Percentiles rank a stretch among this genome's conserved stretches.
Conservation (phyloP, 192 early-diverging fungal genomes). For the Podila horticola region DNA sequence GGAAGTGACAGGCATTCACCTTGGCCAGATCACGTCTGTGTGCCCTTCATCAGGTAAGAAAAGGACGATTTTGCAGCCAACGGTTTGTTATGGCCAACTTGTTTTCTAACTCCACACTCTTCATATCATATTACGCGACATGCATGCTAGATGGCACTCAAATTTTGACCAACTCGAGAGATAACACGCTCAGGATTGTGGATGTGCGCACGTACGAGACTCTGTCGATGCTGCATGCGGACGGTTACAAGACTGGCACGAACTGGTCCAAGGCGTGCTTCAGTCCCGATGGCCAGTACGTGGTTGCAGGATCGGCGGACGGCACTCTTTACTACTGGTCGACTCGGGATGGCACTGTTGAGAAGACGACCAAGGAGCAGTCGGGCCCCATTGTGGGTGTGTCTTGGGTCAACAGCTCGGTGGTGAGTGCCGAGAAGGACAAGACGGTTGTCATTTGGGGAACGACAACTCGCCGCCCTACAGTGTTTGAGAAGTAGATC, state of each 20-base stretch:
- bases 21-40: slow-evolving; percentile 90
- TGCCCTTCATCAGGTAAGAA: slow-evolving; percentile 70
- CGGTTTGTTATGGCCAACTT: not conserved
- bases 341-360: slow-evolving; percentile 67
- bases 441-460: slow-evolving; percentile 69
- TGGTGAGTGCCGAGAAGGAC: slow-evolving; percentile 80
- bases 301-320: slow-evolving; percentile 84
- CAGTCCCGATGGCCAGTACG: slow-evolving; percentile 88
- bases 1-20: slow-evolving; percentile 89
- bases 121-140: not conserved
- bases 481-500: slow-evolving; percentile 38
- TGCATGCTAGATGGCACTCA: slow-evolving; percentile 66
- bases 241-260: slow-evolving; percentile 81
- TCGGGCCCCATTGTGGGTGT: slow-evolving; percentile 78
- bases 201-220: slow-evolving; percentile 83
- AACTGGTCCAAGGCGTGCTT: slow-evolving; percentile 93
- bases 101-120: too few species aligned
- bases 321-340: slow-evolving; percentile 89
- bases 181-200: slow-evolving; percentile 90
- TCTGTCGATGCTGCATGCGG: slow-evolving; percentile 71
- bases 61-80: slow-evolving; percentile 18
- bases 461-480: slow-evolving; percentile 41
- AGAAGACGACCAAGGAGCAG: slow-evolving; percentile 76
- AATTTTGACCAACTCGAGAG: slow-evolving; percentile 92
- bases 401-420: slow-evolving; percentile 68